These are phyloP conservation scores for Auriculariales sp. DNA, from an alignment of 768 basidiomycete genomes.

Conservation along the genomic window DNA sequence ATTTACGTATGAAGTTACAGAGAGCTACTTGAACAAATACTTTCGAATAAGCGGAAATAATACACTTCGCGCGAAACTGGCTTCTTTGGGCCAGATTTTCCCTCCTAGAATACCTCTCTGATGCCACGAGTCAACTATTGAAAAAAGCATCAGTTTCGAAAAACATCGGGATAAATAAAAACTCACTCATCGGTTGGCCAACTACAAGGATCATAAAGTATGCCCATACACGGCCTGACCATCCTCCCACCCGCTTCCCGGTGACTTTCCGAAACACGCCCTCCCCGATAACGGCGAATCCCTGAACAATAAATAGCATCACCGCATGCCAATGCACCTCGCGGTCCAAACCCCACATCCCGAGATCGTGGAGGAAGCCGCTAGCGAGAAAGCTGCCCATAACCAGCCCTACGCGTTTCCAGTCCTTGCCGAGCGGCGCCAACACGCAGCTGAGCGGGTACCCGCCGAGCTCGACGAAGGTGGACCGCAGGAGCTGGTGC, in stretches of 20 bases:
- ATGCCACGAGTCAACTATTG: not conserved
- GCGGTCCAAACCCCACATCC: constrained; percentile 7
- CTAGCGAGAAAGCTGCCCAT: constrained; percentile 8
- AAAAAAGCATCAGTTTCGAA: not conserved
- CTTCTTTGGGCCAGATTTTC: not conserved
- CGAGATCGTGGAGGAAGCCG: constrained; percentile 8
- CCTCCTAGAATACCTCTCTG: not conserved
- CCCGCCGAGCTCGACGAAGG: constrained; percentile 18
- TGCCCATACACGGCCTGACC: constrained; percentile 38
- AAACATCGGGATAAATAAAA: not conserved
- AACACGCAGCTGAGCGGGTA: constrained; percentile 9
- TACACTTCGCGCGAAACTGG: not conserved
- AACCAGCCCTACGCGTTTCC: constrained; percentile 25
- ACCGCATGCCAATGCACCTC: constrained; percentile 5
- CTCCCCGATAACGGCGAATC: constrained; percentile 9
- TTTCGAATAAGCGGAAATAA: not conserved
- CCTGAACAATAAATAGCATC: constrained; percentile 10
- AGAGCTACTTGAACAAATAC: too few relatives aligned
- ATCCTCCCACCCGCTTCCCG: constrained; percentile 33
- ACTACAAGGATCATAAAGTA: constrained; percentile 30
- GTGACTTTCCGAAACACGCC: constrained; percentile 13
- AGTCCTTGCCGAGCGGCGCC: too few relatives aligned
- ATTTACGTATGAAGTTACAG: too few relatives aligned
- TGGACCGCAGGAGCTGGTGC: constrained; percentile 22
- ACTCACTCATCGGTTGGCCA: constrained; percentile 33